Base-by-base conservation (phyloP, 176 grass and related monocot genomes). In the Eremochloa ophiuroides region DNA sequence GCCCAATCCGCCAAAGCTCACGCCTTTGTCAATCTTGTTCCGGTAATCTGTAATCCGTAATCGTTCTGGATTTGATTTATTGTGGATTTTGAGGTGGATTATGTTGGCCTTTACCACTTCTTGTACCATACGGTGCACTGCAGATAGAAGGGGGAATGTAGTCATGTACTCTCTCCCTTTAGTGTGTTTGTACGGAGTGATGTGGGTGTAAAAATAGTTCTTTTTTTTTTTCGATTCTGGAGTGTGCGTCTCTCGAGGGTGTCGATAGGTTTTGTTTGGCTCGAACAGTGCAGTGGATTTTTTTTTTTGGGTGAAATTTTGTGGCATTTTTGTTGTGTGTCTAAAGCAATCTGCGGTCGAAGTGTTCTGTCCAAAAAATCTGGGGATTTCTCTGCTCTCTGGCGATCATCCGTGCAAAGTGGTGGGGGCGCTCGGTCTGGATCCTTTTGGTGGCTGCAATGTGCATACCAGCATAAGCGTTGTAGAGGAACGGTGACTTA, bases 301-400 rank as follows among this genome's bases (percentile, higher is more conserved):
- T 38, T 38, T 38, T 4, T 38, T 38, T 38, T 38, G 37, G 37
- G 37, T 38, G 37, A 38, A 6, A 38, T 38, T 38, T 38, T 38
- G 37, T 38, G 37, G 37, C 37, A 38, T 38, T 38, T 38, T 38
- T 6, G 37, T n/a, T n/a, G 37, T 7, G 37, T 38, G 7, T 38
- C 37, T 38, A 6, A 38, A 7, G 4, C 6, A 38, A 38, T 38
- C 37, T 38, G 37, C 7, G 37, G n/a, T n/a, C n/a, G n/a, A n/a
- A n/a, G n/a, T n/a, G n/a, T n/a, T 53, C 10, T 53, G 33, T 68
- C 66, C n/a, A 86, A 13, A 10, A 79, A 79, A 26, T 75, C 23
- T 62, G 23, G 23, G 23, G 41, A 35, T 74, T 66, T 40, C 18
- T 59, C 26, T 22, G 27, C 44, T 42, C 25, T 55, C 23, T 17